Base-by-base conservation (phyloP, 371 early-diverging fungal species). In the Lichtheimia hyalospora region DNA sequence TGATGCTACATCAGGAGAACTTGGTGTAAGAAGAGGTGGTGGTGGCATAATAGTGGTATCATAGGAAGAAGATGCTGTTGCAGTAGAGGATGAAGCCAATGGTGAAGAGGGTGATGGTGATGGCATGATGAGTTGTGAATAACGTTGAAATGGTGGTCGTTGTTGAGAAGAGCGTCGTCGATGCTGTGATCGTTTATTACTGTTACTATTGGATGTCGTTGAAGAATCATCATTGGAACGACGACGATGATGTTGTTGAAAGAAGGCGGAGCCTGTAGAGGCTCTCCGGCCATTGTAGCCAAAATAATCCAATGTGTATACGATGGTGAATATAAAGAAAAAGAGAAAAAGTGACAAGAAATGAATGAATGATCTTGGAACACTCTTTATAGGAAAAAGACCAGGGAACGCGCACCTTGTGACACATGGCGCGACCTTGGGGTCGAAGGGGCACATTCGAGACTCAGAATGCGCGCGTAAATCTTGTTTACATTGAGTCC, bases 231-330 rank as follows among this genome's bases (percentile, higher is more conserved):
- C 49, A 8, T 43, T 28, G 16, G 41, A 41, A 23, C 40, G 46
- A 39, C 50, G 59, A 40, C 59, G 59, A 39, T 59, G 59, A 25
- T 55, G 54, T 16, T 41, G 56, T 4, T 55, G 56, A 44, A 43
- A 55, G 2, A 55, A 10, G 46, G 62, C n/a, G 7, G 63, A 63
- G 40, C 63, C 63, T 39, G 63, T 62, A 5, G 63, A 62, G 53
- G 63, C 63, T 43, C 63, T 40, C 18, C 57, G 63, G 53, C 52
- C 43, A 57, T 41, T 51, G 44, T 57, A 62, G 20, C 49, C 57
- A 62, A 62, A 62, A 52, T 62, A 62, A 62, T 62, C 63, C 63
- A 62, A 57, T 21, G 48, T 57, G 58, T 34, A 55, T 28, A 20
- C 40, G 42, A 24, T 20, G 23, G 40, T 49, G 23, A 28, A 20